These are phyloP conservation scores for Auricularia auricula-judae DNA, from an alignment of 768 basidiomycete genomes.

Conservation along the genomic window DNA sequence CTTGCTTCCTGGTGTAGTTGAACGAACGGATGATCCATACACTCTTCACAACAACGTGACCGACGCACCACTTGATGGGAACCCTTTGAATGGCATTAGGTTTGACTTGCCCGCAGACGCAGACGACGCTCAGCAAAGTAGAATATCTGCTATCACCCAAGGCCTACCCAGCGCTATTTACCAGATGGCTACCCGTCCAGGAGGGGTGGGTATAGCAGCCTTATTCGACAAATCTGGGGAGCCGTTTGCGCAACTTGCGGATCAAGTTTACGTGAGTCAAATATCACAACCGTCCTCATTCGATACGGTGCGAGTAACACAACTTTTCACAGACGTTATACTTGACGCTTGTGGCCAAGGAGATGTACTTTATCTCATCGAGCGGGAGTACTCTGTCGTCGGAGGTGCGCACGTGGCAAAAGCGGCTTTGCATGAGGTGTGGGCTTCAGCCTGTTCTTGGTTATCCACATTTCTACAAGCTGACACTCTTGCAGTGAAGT, in stretches of 20 bases:
- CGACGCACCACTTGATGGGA: conserved; percentile 31
- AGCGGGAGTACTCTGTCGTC: conserved; percentile 25
- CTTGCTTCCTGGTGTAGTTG: conserved; percentile 31
- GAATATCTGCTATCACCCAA: conserved; percentile 33
- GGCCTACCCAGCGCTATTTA: conserved; percentile 42
- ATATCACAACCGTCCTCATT: not conserved
- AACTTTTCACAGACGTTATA: conserved; percentile 27
- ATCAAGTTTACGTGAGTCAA: conserved; percentile 37
- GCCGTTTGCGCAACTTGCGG: conserved; percentile 26
- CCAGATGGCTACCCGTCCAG: conserved; percentile 29
- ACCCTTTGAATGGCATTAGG: conserved; percentile 43
- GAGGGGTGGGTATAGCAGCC: conserved; percentile 25
- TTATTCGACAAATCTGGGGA: conserved; percentile 24
- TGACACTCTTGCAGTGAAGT: conserved; percentile 20
- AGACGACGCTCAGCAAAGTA: conserved; percentile 22
- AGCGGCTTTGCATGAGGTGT: conserved; percentile 41
- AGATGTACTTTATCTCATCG: conserved; percentile 36
- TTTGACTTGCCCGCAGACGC: conserved; percentile 34
- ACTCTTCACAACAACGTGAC: conserved; percentile 32
- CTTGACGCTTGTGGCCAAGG: conserved; percentile 36
- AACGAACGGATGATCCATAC: conserved; percentile 29
- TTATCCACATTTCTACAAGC: too few relatives aligned
- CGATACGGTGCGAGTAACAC: not conserved
- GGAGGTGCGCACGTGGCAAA: conserved; percentile 31
- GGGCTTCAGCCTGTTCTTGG: conserved; percentile 1